Base-by-base conservation (phyloP, 371 early-diverging fungal species). In the Lichtheimia hyalospora region DNA sequence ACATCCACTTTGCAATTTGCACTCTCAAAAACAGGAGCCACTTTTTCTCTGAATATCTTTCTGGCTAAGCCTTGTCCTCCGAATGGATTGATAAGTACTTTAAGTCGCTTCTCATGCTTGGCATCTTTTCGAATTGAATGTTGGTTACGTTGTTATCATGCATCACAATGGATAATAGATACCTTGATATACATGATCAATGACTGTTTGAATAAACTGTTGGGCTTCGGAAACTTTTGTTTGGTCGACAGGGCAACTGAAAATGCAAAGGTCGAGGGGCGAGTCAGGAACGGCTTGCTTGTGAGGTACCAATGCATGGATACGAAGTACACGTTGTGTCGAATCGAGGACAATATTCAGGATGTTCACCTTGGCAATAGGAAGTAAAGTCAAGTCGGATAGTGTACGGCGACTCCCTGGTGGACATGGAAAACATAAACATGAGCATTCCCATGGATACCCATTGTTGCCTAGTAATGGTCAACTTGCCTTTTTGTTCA, bases 61-160 rank as follows among this genome's bases (percentile, higher is more conserved):
- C 63, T 67, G 10, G 91, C 89, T 41, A 84, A 78, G 28, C 86
- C 86, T 49, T 85, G 85, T 7, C 93, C 93, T 52, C 89, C 83
- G 67, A 85, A 85, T 0, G 93, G 93, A 62, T 93, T 93, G 18
- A 91, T 73, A 7, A 93, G 65, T 4, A 88, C 79, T 59, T 83
- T 81, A 44, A 82, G 64, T 44, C 75, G 74, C 40, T 80, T 80
- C 6, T 63, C 62, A 18, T 52, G 59, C 51, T 67, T 67, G 12
- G 75, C 3, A 28, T 67, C 82, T 70, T 34, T 8, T 34, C 34
- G 10, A 34, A 34, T 8, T 4, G 8, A 1, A 8, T 8, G 34
- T 34, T 34, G 34, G 34, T 34, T 10, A 34, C 10, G 34, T 5
- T 34, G 34, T 0, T 34, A 16, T 15, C 16, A 16, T 49, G 14